Percentiles rank a stretch among this genome's conserved stretches.
Evolutionary conservation across 2,329 filamentous ascomycete species (phyloP).

Genomic region (Orbilia brochopaga): DNA sequence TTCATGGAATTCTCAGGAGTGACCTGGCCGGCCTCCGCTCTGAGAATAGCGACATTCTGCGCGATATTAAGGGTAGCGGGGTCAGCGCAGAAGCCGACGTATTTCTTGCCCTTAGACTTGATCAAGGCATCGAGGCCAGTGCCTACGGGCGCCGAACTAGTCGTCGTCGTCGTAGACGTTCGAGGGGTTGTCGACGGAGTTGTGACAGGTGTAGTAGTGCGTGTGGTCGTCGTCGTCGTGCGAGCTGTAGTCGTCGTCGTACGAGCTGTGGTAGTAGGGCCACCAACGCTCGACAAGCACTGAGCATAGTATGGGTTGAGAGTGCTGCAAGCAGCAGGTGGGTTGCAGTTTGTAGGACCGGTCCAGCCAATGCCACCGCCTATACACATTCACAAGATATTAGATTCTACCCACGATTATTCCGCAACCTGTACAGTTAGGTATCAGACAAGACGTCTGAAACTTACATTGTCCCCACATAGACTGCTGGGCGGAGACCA

Average conservation of each 20-base stretch:
- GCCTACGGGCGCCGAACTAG: conserved; percentile 57
- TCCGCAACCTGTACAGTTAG: background rate
- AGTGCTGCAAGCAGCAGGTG: conserved; percentile 23
- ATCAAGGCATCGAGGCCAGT: conserved; percentile 65
- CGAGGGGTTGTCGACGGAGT: conserved; percentile 5
- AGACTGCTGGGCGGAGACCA: conserved; percentile 43
- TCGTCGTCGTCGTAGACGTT: conserved; percentile 2
- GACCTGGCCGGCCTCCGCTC: conserved; percentile 68
- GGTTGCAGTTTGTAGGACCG: conserved; percentile 24
- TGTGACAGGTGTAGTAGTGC: background rate
- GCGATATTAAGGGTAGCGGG: conserved; percentile 62
- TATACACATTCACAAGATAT: conserved; percentile 1
- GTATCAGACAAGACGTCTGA: conserved; percentile 1
- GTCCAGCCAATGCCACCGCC: conserved; percentile 48
- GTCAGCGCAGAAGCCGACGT: conserved; percentile 68
- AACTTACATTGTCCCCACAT: conserved; percentile 49
- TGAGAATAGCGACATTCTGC: conserved; percentile 66
- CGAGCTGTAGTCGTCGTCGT: conserved; percentile 13
- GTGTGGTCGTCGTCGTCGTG: conserved; percentile 13
- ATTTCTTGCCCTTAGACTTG: conserved; percentile 69
- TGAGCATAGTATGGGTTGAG: conserved; percentile 49
- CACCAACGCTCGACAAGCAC: conserved; percentile 29
- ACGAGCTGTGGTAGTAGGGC: conserved; percentile 13
- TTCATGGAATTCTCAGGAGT: conserved; percentile 75
- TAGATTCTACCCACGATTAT: background rate